phyloP scores from a whole-genome alignment of 176 grass and related monocot species.

The Hyparrhenia diplandra region DNA sequence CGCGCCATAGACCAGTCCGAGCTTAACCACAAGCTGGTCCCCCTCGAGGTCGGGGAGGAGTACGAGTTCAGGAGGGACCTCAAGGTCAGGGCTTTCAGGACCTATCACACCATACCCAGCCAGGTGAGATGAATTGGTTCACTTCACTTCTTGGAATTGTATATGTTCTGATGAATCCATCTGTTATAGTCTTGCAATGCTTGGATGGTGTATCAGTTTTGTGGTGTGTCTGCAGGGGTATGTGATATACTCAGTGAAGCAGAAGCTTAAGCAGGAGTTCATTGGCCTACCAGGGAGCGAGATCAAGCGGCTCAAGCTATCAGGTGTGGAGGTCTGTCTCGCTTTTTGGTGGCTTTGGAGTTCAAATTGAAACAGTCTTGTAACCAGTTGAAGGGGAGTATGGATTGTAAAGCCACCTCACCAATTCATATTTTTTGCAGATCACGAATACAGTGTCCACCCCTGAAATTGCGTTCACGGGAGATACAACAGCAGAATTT shows the following conservation, averaged over 20 bases:
- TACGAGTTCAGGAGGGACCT: constrained; percentile 78
- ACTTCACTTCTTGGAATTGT: background rate
- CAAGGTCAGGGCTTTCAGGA: constrained; percentile 94
- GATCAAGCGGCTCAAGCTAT: constrained; percentile 77
- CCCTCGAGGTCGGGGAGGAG: constrained; percentile 71
- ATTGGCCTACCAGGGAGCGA: constrained; percentile 60
- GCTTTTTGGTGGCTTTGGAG: constrained; percentile 25
- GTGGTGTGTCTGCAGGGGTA: constrained; percentile 58
- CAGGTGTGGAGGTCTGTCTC: constrained; percentile 92
- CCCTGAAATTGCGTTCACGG: constrained; percentile 92
- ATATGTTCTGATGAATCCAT: background rate
- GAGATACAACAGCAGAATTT: constrained; percentile 93
- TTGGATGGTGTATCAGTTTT: background rate
- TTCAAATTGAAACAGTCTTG: background rate
- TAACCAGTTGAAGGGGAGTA: constrained; percentile 1
- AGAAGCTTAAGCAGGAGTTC: constrained; percentile 86
- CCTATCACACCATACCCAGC: constrained; percentile 80
- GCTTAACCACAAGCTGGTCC: constrained; percentile 73
- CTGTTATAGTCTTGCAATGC: background rate
- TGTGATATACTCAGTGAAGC: constrained; percentile 74
- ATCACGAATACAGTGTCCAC: constrained; percentile 64
- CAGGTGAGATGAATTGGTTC: constrained; percentile 49
- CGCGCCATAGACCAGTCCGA: constrained; percentile 93
- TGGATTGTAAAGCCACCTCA: background rate
- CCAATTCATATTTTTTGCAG: constrained; percentile 21